Base-by-base conservation (phyloP, 129 eudicot genomes). In the Tagetes erecta region DNA sequence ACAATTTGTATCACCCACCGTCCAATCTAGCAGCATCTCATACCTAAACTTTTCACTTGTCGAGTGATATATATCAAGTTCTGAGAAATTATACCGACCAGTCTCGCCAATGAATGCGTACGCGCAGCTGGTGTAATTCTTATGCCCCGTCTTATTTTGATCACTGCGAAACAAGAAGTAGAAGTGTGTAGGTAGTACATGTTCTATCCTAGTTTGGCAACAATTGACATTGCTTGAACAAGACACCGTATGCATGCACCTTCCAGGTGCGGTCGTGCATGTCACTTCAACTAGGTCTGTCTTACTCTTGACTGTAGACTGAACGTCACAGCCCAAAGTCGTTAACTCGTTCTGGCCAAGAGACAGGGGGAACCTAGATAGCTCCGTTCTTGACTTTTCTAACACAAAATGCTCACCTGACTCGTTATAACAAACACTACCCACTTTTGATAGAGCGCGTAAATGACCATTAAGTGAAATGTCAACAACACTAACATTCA, bases 1-100 rank as follows among this genome's bases (percentile, higher is more conserved):
- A 30, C 76, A 68, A 35, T 36, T 46, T 38, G 70, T 57, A 5
- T 37, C 38, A 12, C 81, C 62, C 44, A 69, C 52, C 1, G 70
- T 58, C 81, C 81, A 77, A 44, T 3, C 49, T 44, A 3, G 49
- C 49, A 6, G 49, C 49, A 44, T 6, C 49, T 10, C 49, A 44
- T 6, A 10, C 49, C 49, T 44, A 44, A 44, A 44, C 49, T 6
- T 20, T 20, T 20, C 27, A 20, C 27, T 20, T 20, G 27, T 20
- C 27, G 27, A 20, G 27, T 20, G 27, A 20, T 20, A 20, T 20
- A 20, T 20, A 20, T 20, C 27, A 20, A 20, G 27, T 20, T 20
- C 27, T 20, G 27, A 20, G 27, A 20, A 20, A 20, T 20, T 20
- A 20, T 20, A 20, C 27, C 27, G 27, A 20, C 27, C 27, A 20